These are phyloP conservation scores for Malassezia dermatis DNA, from an alignment of 1,284 basidiomycete genomes.

Conservation along the genomic window DNA sequence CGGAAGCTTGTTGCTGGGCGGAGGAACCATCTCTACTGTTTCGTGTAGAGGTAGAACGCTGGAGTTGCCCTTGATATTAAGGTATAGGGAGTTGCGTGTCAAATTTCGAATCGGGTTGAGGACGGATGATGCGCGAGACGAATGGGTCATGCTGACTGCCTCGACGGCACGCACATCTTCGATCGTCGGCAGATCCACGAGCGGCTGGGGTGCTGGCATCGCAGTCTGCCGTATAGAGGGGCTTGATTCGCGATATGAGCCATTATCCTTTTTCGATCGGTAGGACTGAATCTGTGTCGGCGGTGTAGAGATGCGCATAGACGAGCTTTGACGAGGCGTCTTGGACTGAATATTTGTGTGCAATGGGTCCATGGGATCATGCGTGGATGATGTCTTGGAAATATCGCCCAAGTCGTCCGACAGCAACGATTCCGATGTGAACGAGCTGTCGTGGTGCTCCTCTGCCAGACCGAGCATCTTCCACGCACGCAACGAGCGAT, in stretches of 20 bases:
- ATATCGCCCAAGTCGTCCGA: not conserved
- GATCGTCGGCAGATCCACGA: conserved; percentile 41
- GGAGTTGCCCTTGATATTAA: not conserved
- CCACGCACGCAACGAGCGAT: conserved; percentile 37
- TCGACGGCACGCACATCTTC: conserved; percentile 43
- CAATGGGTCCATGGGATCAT: conserved; percentile 14
- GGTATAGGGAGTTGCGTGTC: not conserved
- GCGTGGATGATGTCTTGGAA: not conserved
- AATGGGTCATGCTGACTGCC: conserved; percentile 22
- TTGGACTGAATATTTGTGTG: not conserved
- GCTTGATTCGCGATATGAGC: not conserved
- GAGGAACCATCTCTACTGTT: not conserved
- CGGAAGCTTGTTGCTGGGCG: not conserved
- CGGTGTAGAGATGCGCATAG: not conserved
- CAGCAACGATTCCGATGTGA: not conserved
- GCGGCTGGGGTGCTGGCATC: conserved; percentile 25
- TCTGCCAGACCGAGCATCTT: conserved; percentile 10
- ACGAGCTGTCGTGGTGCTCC: not conserved
- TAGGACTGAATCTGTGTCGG: not conserved
- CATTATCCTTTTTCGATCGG: not conserved
- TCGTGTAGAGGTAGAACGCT: not conserved
- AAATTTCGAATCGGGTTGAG: not conserved
- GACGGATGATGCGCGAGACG: not conserved
- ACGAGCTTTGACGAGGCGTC: not conserved
- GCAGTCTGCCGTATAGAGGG: not conserved